Base-by-base conservation (phyloP, 2,329 filamentous ascomycete genomes). In the Fusarium scirpi region DNA sequence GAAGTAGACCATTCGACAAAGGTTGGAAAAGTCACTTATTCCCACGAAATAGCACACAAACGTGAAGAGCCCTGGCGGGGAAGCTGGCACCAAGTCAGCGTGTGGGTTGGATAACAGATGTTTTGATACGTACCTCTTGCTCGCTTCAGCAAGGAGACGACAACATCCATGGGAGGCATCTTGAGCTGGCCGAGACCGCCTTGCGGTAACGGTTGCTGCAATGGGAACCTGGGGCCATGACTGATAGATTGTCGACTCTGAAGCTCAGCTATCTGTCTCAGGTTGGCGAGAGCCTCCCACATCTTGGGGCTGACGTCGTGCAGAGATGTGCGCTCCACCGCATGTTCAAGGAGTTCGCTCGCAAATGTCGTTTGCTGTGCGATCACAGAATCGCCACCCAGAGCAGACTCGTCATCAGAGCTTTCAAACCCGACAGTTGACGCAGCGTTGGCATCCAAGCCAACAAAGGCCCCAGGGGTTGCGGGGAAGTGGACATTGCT, bases 321-420 rank as follows among this genome's bases (percentile, higher is more conserved):
- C 6, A 86, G 77, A 1, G 85, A 81, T 2, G 84, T 84, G 25
- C 83, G 81, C 67, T 82, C 78, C 27, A 86, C 85, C n/a, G 84
- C 83, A 61, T 84, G 80, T 70, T 88, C 85, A 24, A 87, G 82
- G 43, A 88, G 86, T 69, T 86, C 84, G 73, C 81, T 85, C 24
- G 85, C 86, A 70, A 87, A 87, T n/a, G 81, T 82, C 5, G 86
- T 84, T 59, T 87, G 85, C 7, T 83, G 83, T 6, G 83, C 78
- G 46, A 87, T 79, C 22, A 83, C 84, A 3, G 84, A 82, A 70
- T 84, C 82, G n/a, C 83, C 85, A 63, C 85, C 80, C 72, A 84
- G 82, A 16, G 79, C 79, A 16, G 80, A 80, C 57, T 83, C 81
- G 8, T 81, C 78, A 16, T 82, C 80, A 51, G 77, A 80, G 60